Evolutionary conservation across 495 filamentous ascomycete species (phyloP).

Genomic region (Xylaria flabelliformis): DNA sequence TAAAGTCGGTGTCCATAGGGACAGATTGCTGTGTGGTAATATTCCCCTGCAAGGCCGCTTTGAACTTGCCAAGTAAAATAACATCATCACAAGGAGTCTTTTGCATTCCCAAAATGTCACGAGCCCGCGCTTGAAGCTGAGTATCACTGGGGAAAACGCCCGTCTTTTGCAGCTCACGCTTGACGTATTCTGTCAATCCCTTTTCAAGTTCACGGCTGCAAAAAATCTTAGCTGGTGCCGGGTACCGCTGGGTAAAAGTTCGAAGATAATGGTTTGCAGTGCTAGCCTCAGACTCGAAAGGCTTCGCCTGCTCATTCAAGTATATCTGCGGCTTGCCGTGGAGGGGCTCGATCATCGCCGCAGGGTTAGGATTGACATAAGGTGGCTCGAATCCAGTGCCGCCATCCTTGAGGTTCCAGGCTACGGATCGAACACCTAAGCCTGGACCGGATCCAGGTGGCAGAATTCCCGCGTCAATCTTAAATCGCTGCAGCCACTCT

Average conservation of each 20-base stretch:
- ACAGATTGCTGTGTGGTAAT: slow-evolving; percentile 17
- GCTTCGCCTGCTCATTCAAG: slow-evolving; percentile 42
- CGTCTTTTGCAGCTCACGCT: slow-evolving; percentile 33
- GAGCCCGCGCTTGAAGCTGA: slow-evolving; percentile 45
- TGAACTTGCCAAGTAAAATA: slow-evolving; percentile 57
- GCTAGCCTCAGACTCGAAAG: slow-evolving; percentile 43
- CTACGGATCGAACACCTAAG: slow-evolving; percentile 37
- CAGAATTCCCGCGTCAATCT: slow-evolving; percentile 66
- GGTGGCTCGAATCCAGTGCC: slow-evolving; percentile 59
- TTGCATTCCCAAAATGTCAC: slow-evolving; percentile 49
- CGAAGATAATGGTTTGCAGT: slow-evolving; percentile 51
- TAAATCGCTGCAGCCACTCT: slow-evolving; percentile 73
- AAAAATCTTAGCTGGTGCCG: slow-evolving; percentile 53
- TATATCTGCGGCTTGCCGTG: slow-evolving; percentile 36
- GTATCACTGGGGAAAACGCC: slow-evolving; percentile 50
- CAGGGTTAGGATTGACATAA: slow-evolving; percentile 44
- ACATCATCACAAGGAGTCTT: slow-evolving; percentile 56
- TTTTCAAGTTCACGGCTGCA: slow-evolving; percentile 60
- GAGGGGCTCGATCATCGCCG: slow-evolving; percentile 31
- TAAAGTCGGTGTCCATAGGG: slow-evolving; percentile 9
- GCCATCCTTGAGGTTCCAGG: slow-evolving; percentile 51
- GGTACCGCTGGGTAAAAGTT: slow-evolving; percentile 42
- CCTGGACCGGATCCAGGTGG: slow-evolving; percentile 52
- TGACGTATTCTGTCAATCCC: slow-evolving; percentile 52
- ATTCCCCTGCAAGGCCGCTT: slow-evolving; percentile 41